Evolutionary conservation across 2,329 filamentous ascomycete species (phyloP), one percentile per base, ranked within the genome.

Genomic region (Metarhizium brunneum): DNA sequence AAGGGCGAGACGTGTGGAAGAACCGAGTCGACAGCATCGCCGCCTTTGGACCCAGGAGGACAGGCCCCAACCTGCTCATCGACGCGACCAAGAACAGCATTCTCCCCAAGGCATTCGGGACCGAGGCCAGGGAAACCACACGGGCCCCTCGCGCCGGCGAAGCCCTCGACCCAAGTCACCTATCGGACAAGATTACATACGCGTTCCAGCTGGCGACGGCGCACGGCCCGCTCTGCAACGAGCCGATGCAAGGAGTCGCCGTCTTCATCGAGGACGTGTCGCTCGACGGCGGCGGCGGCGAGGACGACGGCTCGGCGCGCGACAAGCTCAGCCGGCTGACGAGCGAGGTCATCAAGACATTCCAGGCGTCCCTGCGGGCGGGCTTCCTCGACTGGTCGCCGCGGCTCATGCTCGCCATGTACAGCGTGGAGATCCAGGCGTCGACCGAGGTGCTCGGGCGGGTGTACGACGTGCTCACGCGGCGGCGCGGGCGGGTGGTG

Each of bases 391-490:
- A 97, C 76, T 99, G 94, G 94, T 92, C 87, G 43, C 89, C 94
- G 0, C 85, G 94, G n/a, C 82, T 99, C 62, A 84, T 97, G 74
- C 83, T 99, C 48, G 94, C 94, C 53, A 97, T 97, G 90, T 99
- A 99, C 76, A 90, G 84, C 55, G 96, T 92, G 69, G 94, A 97
- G 69, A 97, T 99, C 65, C 94, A 97, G 79, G 91, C 92, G 35
- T 92, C 89, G 25, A 92, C 92, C 64, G 94, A 97, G 71, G 94
- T 97, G 47, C 84, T 99, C 5, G 94, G 94, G 25, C 86, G 90
- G 35, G 94, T 97, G 38, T 99, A 99, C 77, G 90, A 89, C 62
- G 92, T 97, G n/a, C 85, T 99, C n/a, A 96, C 92, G 36, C 87
- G 92, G 1, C 88, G 94, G 5, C 86, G 92, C 38, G 94, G 94